Conservation (phyloP, 2,329 filamentous ascomycete genomes). For the Alternaria sp. region DNA sequence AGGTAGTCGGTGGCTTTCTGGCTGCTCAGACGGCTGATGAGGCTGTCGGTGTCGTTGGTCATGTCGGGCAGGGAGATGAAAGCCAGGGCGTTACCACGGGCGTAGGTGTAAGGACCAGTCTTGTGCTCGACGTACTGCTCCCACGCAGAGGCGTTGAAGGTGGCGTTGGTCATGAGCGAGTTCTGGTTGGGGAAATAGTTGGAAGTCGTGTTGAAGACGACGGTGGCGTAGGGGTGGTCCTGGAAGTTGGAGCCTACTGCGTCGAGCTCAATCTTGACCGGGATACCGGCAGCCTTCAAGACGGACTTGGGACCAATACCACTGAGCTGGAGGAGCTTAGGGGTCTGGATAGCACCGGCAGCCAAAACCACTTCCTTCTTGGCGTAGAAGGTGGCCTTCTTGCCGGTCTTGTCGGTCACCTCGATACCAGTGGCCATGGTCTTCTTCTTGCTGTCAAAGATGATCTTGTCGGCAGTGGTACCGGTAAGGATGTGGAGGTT, state of each 20-base stretch:
- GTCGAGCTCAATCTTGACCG: conserved; percentile 37
- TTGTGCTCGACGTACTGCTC: conserved; percentile 42
- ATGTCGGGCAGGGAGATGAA: conserved; percentile 39
- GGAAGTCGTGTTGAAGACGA: conserved; percentile 33
- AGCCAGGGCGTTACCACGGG: conserved; percentile 34
- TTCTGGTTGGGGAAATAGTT: conserved; percentile 34
- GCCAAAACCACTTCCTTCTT: conserved; percentile 66
- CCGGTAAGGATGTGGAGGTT: conserved; percentile 39
- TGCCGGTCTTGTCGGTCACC: conserved; percentile 21
- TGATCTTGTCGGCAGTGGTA: conserved; percentile 31
- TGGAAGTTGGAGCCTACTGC: conserved; percentile 49
- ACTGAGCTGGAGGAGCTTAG: conserved; percentile 58
- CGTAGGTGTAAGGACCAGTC: conserved; percentile 42
- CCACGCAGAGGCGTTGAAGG: conserved; percentile 45
- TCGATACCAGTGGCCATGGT: conserved; percentile 28
- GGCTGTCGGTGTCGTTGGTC: conserved; percentile 19
- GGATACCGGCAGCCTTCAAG: conserved; percentile 40
- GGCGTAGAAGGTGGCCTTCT: conserved; percentile 26
- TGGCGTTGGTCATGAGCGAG: conserved; percentile 37
- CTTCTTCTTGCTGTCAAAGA: conserved; percentile 28
- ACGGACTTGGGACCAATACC: conserved; percentile 42
- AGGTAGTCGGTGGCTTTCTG: conserved; percentile 31
- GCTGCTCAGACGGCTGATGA: conserved; percentile 13
- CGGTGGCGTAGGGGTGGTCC: conserved; percentile 36
- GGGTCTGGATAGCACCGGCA: conserved; percentile 64